A percentile compares a stretch with the other conserved stretches of the same genome.
Evolutionary conservation across 2,329 filamentous ascomycete genomes (phyloP).

Genomic region (Stemphylium vesicarium): DNA sequence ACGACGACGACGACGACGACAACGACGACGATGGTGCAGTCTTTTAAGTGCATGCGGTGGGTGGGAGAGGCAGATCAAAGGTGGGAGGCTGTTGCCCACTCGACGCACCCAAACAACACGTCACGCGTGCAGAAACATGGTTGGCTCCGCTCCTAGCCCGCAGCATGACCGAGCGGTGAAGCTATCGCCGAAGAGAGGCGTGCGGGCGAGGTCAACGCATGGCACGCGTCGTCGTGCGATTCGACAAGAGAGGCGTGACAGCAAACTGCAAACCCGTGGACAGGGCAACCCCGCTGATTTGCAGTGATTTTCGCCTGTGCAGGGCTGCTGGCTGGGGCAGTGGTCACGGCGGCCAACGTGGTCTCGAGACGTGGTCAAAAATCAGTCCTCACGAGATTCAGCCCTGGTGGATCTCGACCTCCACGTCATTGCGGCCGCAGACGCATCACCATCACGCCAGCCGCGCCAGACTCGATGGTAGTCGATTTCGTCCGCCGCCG

Average conservation of each 20-base stretch:
- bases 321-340: background rate
- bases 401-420: slow-evolving; percentile 7
- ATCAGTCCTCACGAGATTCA: background rate
- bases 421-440: slow-evolving; percentile 11
- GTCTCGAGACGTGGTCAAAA: background rate
- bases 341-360: background rate
- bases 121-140: slow-evolving; percentile 23
- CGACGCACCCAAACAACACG: slow-evolving; percentile 29
- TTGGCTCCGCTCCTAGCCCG: slow-evolving; percentile 3
- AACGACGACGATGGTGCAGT: slow-evolving; percentile 6
- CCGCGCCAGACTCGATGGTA: slow-evolving; percentile 21
- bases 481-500: slow-evolving; percentile 23
- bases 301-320: background rate
- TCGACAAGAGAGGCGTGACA: slow-evolving; percentile 21
- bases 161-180: slow-evolving; percentile 11
- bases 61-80: slow-evolving; percentile 1
- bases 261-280: background rate
- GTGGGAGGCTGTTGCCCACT: slow-evolving; percentile 19
- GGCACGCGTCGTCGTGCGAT: slow-evolving; percentile 43
- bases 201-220: slow-evolving; percentile 35
- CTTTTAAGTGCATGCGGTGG: slow-evolving; percentile 4
- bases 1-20: no score
- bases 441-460: slow-evolving; percentile 10
- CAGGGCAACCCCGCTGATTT: background rate
- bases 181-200: slow-evolving; percentile 17